These are phyloP conservation scores for Aspergillus sp. DNA, from an alignment of 2,329 filamentous ascomycete species.

Conservation along the genomic window DNA sequence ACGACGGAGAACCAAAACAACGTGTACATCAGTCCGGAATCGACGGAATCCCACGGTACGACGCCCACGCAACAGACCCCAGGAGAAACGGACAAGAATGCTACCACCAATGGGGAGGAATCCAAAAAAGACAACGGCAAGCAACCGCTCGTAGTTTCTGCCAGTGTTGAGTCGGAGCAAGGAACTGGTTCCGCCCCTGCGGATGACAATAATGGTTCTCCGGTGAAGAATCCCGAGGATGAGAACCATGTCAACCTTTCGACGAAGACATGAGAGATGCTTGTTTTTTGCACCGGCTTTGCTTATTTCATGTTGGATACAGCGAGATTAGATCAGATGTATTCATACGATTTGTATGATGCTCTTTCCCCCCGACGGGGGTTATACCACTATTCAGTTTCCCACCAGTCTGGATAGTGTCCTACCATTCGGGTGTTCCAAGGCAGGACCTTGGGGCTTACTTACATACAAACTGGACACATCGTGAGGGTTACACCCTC, in stretches of 20 bases:
- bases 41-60: slow-evolving; percentile 26
- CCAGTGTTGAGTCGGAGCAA: neutral
- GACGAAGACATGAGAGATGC: slow-evolving; percentile 5
- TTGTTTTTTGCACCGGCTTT: no score
- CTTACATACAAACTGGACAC: no score
- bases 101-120: neutral
- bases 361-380: no score
- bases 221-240: slow-evolving; percentile 10
- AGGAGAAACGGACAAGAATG: neutral
- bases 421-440: no score
- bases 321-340: no score
- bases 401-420: no score
- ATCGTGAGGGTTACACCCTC: no score
- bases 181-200: neutral
- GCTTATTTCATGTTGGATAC: no score
- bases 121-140: slow-evolving; percentile 8
- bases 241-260: slow-evolving; percentile 3
- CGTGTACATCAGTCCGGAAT: slow-evolving; percentile 50
- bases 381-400: no score
- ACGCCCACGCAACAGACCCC: slow-evolving; percentile 5
- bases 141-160: neutral
- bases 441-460: no score
- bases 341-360: no score
- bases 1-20: slow-evolving; percentile 47
- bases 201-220: neutral